Evolutionary conservation across 2,329 filamentous ascomycete genomes (phyloP).

Genomic region (Alternaria novae-zelandiae): DNA sequence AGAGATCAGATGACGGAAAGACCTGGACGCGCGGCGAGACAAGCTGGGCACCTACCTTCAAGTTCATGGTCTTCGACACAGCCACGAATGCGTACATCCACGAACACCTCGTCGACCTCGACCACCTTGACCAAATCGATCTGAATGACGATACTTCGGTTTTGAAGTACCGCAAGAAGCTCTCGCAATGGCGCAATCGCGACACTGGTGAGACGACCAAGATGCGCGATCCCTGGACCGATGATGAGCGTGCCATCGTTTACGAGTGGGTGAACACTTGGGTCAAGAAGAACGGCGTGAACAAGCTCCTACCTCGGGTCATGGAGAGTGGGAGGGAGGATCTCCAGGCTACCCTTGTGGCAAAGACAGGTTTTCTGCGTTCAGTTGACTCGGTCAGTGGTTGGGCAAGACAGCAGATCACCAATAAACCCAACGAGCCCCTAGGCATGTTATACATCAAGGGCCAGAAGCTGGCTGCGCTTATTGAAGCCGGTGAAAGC

Average conservation of each 20-base stretch:
- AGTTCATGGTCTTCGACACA: constrained; percentile 2
- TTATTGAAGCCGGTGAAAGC: not conserved
- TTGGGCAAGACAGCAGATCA: not conserved
- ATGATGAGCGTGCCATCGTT: not conserved
- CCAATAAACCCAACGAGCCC: not conserved
- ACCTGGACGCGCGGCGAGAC: not conserved
- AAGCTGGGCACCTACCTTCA: not conserved
- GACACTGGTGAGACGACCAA: not conserved
- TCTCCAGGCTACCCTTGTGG: not conserved
- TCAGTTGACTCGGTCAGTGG: not conserved
- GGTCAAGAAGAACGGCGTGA: not conserved
- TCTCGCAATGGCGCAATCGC: not conserved
- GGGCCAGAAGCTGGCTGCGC: not conserved
- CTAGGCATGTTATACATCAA: not conserved
- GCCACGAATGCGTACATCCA: not conserved
- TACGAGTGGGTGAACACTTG: not conserved
- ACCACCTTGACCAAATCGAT: not conserved
- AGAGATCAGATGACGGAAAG: not conserved
- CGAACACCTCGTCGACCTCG: not conserved
- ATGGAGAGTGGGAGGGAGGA: not conserved
- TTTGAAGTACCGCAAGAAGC: not conserved
- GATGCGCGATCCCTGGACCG: not conserved
- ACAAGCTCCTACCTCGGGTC: not conserved
- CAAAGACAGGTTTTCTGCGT: not conserved
- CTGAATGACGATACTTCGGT: not conserved